phyloP scores from a whole-genome alignment of 352 stramenopile genomes.

The Lagenidium giganteum region DNA sequence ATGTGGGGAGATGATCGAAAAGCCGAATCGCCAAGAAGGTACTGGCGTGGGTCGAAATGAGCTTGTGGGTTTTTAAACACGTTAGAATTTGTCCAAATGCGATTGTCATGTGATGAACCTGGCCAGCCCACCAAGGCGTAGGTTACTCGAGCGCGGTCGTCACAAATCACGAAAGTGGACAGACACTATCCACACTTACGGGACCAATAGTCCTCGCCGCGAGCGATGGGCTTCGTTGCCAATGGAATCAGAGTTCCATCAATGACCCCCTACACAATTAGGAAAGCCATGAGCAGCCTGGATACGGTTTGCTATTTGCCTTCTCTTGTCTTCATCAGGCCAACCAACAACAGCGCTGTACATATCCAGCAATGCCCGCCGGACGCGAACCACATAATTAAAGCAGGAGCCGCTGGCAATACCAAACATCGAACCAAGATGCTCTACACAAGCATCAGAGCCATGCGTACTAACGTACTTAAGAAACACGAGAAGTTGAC shows the following conservation, averaged over 20 bases:
- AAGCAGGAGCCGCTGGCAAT: no score
- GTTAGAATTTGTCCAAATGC: conserved; percentile 12
- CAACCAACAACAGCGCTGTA: no score
- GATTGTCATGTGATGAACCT: conserved; percentile 24
- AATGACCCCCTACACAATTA: conserved; percentile 20
- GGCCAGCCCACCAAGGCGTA: conserved; percentile 21
- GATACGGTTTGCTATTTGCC: no score
- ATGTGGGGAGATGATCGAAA: conserved; percentile 14
- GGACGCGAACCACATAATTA: no score
- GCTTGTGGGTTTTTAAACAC: background rate
- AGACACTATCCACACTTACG: conserved; percentile 19
- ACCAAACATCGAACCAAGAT: no score
- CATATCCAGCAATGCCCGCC: no score
- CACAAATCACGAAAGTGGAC: conserved; percentile 16
- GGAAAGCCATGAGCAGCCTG: conserved; percentile 11
- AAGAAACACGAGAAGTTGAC: no score
- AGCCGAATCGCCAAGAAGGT: conserved; percentile 22
- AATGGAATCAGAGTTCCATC: conserved; percentile 22
- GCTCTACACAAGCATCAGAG: no score
- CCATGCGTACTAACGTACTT: no score
- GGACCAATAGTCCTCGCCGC: conserved; percentile 26
- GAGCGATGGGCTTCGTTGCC: conserved; percentile 7
- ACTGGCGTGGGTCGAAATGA: conserved; percentile 14
- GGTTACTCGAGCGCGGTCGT: conserved; percentile 14
- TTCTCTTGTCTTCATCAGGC: no score